Base-by-base conservation (phyloP, 345 rosid genomes). In the Linum usitatissimum region DNA sequence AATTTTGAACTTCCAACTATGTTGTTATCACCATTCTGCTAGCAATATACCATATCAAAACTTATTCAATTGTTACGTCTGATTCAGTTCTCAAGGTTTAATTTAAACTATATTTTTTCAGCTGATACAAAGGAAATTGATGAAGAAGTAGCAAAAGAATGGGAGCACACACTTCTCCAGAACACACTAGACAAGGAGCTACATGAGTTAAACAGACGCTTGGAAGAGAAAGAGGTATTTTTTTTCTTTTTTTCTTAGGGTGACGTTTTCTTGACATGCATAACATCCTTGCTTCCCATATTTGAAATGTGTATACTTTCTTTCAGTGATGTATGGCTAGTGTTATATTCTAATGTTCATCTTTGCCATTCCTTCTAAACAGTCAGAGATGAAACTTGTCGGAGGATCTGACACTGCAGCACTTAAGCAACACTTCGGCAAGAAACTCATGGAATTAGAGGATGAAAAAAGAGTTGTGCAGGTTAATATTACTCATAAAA, bases 221-320 rank as follows among this genome's bases (percentile, higher is more conserved):
- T 93, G 63, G 97, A 93, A 77, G 92, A 90, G 77, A 93, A 93
- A 74, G 99, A 93, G 99, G 99, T 93, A 59, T n/a, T 34, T 5
- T 2, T 4, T 4, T 34, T 34, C 30, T 59, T 38, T 74, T 67
- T 60, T 60, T 21, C 18, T 42, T 7, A 19, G 17, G 31, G 54
- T 51, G 64, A 30, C 23, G 39, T n/a, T 53, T 45, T 3, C 38
- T 4, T 34, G 38, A 34, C 38, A 45, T 45, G 51, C 51, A 13
- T 6, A 12, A 45, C 1, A 45, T 45, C 2, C 14, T 45, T 45
- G 17, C 51, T 10, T 12, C 15, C 15, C 17, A 12, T 10, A 45
- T 45, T 15, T 45, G 17, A 45, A 10, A 10, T 45, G 15, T 10
- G 51, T 45, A 48, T 15, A 49, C 56, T 31, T 39, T 19, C 40